These are phyloP conservation scores for Beauveria australis DNA, from an alignment of 2,329 filamentous ascomycete genomes.

Conservation along the genomic window DNA sequence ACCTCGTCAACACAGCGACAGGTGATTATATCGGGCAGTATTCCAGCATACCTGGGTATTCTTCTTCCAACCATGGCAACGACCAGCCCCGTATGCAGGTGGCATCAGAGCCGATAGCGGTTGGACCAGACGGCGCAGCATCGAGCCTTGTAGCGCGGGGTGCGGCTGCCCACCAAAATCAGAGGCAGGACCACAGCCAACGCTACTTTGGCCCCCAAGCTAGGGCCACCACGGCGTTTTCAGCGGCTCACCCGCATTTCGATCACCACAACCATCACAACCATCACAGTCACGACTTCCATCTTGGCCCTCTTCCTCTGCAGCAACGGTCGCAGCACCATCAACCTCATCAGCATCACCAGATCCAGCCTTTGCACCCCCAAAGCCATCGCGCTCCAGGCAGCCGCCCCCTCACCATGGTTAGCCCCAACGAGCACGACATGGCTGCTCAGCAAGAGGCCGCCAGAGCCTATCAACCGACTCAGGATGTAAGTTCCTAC, in stretches of 20 bases:
- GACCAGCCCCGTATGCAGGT: background rate
- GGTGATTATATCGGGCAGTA: background rate
- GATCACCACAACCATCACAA: constrained; percentile 12
- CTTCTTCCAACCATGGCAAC: background rate
- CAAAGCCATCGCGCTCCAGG: background rate
- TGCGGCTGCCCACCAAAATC: background rate
- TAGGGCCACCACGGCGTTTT: background rate
- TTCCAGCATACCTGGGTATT: background rate
- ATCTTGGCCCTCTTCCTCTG: constrained; percentile 10
- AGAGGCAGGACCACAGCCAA: background rate
- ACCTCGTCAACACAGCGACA: background rate
- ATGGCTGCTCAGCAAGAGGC: constrained; percentile 53
- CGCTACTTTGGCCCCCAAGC: background rate
- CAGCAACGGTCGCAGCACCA: constrained; percentile 12
- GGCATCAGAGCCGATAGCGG: background rate
- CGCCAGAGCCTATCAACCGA: constrained; percentile 49
- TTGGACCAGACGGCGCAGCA: background rate
- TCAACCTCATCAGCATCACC: constrained; percentile 14
- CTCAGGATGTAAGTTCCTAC: constrained; percentile 39
- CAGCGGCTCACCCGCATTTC: background rate
- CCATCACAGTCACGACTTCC: constrained; percentile 11
- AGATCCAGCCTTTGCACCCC: background rate
- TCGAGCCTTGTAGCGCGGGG: background rate
- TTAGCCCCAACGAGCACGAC: constrained; percentile 30
- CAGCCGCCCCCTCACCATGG: constrained; percentile 21